Base-by-base conservation (phyloP, 1,139 yeast species). In the Meyerozyma smithsonii region DNA sequence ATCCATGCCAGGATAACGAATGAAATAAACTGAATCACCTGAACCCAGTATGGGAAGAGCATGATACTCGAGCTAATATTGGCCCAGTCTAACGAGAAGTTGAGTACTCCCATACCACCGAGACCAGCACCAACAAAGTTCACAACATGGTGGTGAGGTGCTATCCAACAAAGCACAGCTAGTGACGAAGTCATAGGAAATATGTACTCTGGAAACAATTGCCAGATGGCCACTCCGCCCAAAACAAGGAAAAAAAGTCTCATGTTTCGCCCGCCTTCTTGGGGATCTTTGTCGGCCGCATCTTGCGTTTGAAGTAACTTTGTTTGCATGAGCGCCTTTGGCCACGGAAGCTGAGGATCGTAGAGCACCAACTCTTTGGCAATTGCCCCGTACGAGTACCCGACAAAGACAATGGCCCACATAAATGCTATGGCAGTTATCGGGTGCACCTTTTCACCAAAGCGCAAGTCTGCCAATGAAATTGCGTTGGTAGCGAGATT, bases 361-460 rank as follows among this genome's bases (percentile, higher is more conserved):
- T 68, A 67, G 2, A 69, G 47, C n/a, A 70, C 59, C 39, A 69
- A 55, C 37, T 57, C 54, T 46, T 66, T 62, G 6, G 73, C 72
- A 34, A 71, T 61, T 1, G 72, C 71, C n/a, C 72, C 74, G 46
- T 64, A 69, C 0, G 75, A 67, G 44, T 69, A 71, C 2, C 77
- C 75, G n/a, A 68, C 61, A 50, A 71, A 68, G 12, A 69, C 74
- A 32, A 69, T 70, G 7, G 74, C 61, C 58, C 66, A 66, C 75
- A 70, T 70, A 45, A 67, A 70, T 4, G 58, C 47, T 4, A 70
- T 45, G 4, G 73, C 70, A 6, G 62, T 51, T 0, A 55, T 39
- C 0, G 66, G 55, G 36, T 57, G 44, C 1, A 68, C 64, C 5
- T 45, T 52, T 35, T 64, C 62, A 11, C 53, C 56, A 44, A 65